A percentile compares a stretch with the other conserved stretches of the same genome.
These are phyloP conservation scores for Aspergillus uvarum DNA, from an alignment of 2,329 filamentous ascomycete species.

Conservation along the genomic window DNA sequence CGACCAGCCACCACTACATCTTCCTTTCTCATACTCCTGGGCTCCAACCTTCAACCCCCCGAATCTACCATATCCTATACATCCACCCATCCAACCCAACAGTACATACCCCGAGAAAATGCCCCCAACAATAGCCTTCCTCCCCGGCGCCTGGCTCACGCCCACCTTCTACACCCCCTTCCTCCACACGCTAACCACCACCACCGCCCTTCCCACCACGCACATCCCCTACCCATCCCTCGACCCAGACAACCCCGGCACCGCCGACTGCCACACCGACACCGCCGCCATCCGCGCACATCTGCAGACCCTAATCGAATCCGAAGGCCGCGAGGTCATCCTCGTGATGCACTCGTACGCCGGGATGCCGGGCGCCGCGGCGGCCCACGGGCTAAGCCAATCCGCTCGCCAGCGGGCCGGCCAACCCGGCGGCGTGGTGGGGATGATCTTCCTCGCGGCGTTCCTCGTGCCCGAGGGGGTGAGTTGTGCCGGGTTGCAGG, in stretches of 20 bases:
- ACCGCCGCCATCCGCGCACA: constrained; percentile 28
- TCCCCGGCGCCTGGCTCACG: constrained; percentile 44
- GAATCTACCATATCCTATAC: too few relatives aligned
- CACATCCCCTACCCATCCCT: constrained; percentile 27
- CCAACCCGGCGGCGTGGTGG: constrained; percentile 32
- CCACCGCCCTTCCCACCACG: constrained; percentile 33
- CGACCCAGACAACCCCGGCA: constrained; percentile 25
- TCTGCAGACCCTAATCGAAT: constrained; percentile 19
- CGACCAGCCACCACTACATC: too few relatives aligned
- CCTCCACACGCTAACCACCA: constrained; percentile 28
- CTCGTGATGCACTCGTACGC: constrained; percentile 36
- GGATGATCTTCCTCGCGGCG: constrained; percentile 33
- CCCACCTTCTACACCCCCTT: constrained; percentile 34
- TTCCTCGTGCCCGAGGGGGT: constrained; percentile 40
- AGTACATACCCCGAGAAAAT: too few relatives aligned
- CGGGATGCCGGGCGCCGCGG: constrained; percentile 31
- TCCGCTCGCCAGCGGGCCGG: constrained; percentile 25
- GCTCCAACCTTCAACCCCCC: too few relatives aligned
- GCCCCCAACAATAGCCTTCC: constrained; percentile 26
- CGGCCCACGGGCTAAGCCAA: constrained; percentile 26
- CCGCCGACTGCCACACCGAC: constrained; percentile 34
- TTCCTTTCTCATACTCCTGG: too few relatives aligned
- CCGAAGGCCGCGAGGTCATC: constrained; percentile 27
- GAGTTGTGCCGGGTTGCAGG: constrained; percentile 24
- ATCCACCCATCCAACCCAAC: too few relatives aligned